phyloP scores from a whole-genome alignment of 306 rosid genomes.

The apple (Malus domestica) region ASM211411v1 NC_041804.1:27685501-27686000 shows the following conservation, averaged over 20 bases:
- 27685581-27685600: rapidly evolving
- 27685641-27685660: not conserved
- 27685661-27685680: not conserved
- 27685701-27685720: too few species aligned
- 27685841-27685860: too few species aligned
- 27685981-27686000: not conserved
- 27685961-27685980: not conserved
- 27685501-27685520: too few species aligned
- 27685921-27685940: not conserved
- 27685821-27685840: not conserved
- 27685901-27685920: not conserved
- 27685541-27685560: too few species aligned
- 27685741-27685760: not conserved
- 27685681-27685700: not conserved
- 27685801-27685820: not conserved
- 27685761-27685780: not conserved
- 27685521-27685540: too few species aligned
- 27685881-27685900: not conserved
- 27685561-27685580: rapidly evolving
- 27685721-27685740: too few species aligned
- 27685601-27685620: too few species aligned
- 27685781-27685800: not conserved
- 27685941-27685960: not conserved
- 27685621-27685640: too few species aligned
- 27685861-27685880: not conserved